Evolutionary conservation across 306 rosid species (phyloP), one percentile per base, ranked within the genome.

Genomic region (Fragaria vesca): DNA sequence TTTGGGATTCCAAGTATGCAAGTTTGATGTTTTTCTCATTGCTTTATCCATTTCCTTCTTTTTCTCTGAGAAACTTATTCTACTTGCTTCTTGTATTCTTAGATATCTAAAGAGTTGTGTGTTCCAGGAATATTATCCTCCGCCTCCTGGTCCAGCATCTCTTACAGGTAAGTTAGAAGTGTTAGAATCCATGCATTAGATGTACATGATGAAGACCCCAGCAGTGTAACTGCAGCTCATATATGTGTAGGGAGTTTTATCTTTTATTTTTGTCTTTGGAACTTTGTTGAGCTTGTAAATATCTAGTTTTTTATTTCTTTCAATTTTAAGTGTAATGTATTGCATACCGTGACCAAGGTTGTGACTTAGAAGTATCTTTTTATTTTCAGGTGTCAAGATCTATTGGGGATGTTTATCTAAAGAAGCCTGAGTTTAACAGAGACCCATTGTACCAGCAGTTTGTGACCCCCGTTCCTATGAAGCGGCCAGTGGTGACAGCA

Each of bases 391-490:
- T 95, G 69, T 95, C 99, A 52, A 89, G 99, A 79, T 93, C 99
- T 45, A 92, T 95, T 55, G 99, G 99, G 0, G 99, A 95, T 68
- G 92, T 88, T 34, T 95, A 95, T 74, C 81, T 95, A 78, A 95
- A 95, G 86, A 93, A 81, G 80, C 99, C 99, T 2, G 99, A 93
- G 73, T 86, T 89, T 77, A 85, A 80, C 73, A 83, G 90, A 70
- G 97, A 94, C 81, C 95, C 97, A 6, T 65, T 81, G 71, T 94
- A 88, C 68, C 93, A 87, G 86, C 92, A 87, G 83, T 91, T 84
- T 54, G 89, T 82, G 26, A 93, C 81, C 77, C 91, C 97, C 12
- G 2, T 89, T 85, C 91, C 97, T 45, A 79, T 95, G 86, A 93
- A 81, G 81, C 90, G 94, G 71, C 89, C 99, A 5, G 97, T 86